Evolutionary conservation across 2,329 filamentous ascomycete genomes (phyloP).

Genomic region (Chrysoporthe puriensis): DNA sequence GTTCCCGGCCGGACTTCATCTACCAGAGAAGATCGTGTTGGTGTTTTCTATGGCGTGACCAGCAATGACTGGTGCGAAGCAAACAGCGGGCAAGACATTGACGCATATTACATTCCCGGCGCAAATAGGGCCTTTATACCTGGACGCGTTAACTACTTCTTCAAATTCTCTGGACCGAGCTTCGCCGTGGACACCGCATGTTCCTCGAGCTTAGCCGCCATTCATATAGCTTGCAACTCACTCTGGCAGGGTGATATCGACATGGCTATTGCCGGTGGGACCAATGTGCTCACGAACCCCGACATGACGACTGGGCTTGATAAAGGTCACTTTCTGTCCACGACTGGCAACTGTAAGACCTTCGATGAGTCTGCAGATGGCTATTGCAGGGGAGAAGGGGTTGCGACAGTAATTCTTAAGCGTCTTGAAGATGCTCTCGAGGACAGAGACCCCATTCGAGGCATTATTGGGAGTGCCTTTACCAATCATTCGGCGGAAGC

Average conservation of each 20-base stretch:
- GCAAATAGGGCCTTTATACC: conserved; percentile 54
- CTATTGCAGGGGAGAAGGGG: conserved; percentile 40
- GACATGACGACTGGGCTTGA: conserved; percentile 66
- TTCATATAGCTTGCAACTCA: conserved; percentile 53
- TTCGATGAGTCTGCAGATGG: conserved; percentile 51
- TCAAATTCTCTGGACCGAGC: conserved; percentile 45
- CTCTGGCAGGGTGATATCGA: conserved; percentile 66
- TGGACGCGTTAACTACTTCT: conserved; percentile 52
- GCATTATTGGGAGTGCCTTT: background rate
- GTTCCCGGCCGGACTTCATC: conserved; percentile 51
- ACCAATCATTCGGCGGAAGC: conserved; percentile 23
- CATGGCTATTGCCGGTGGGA: conserved; percentile 65
- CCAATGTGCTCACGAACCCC: conserved; percentile 67
- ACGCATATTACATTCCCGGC: conserved; percentile 59
- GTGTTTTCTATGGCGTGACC: conserved; percentile 72
- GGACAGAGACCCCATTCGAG: conserved; percentile 9
- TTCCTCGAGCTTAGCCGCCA: conserved; percentile 43
- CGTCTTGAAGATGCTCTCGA: conserved; percentile 10
- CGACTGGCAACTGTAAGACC: conserved; percentile 47
- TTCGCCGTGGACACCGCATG: conserved; percentile 47
- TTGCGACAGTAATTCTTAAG: background rate
- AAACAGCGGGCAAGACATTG: conserved; percentile 70
- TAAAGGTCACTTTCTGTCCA: conserved; percentile 64
- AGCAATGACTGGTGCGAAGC: conserved; percentile 80
- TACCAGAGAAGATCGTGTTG: conserved; percentile 38